Base-by-base conservation (phyloP, 495 filamentous ascomycete genomes). In the Aeminium ludgeri region DNA sequence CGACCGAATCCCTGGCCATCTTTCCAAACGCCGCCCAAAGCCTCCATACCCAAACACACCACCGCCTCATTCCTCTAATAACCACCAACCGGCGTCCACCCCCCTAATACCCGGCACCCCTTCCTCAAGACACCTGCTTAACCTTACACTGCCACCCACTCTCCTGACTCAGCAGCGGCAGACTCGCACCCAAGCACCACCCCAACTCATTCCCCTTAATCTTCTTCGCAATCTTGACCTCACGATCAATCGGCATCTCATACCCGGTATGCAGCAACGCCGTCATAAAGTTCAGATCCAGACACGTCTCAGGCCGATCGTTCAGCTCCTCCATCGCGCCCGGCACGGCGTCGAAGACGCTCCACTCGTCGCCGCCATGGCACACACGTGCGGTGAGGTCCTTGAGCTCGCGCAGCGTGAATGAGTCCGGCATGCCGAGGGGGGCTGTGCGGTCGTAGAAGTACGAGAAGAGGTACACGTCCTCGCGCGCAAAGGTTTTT, bases 141-240 rank as follows among this genome's bases (percentile, higher is more conserved):
- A 86, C 60, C 48, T 68, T 74, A 59, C 81, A 86, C 41, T 73
- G 68, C 81, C 81, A 86, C 46, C 81, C 80, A 37, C 76, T 73
- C 35, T 74, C 72, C 56, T 80, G 69, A 48, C 65, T 76, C 47
- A 86, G 64, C 41, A 86, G 65, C 27, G 81, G 82, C 47, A 86
- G 64, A 66, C 78, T 95, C 44, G 89, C 89, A 52, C 89, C 89
- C 58, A 97, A 65, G 64, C 86, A 95, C 89, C 89, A 97, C 36
- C 89, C 89, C 43, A 97, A 63, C 68, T 97, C 91, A 59, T 94
- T 94, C 27, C 76, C 76, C 67, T 87, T 87, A 51, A 96, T 89
- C 72, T 94, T 87, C 80, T 97, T 96, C 20, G 89, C 89, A 51
- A 94, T 91, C 68, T 80, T 83, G 40, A 97, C 86, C 63, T 96